phyloP scores from a whole-genome alignment of 306 rosid species.

The Citrullus colocynthis region DNA sequence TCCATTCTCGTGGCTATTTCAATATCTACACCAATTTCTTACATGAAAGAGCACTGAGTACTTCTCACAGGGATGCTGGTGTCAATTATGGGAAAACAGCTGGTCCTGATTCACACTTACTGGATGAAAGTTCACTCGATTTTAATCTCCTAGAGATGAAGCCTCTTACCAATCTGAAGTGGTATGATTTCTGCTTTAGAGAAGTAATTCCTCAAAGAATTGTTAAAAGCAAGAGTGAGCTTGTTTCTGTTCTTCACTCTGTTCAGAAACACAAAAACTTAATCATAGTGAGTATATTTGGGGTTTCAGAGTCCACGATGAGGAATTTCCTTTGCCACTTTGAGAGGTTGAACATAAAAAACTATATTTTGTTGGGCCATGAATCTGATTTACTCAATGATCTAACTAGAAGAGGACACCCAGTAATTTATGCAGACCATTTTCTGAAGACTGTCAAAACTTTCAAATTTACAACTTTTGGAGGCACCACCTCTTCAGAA shows the following conservation, averaged over 20 bases:
- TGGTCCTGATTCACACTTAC: conserved; percentile 80
- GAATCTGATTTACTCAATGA: conserved; percentile 53
- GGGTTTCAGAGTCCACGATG: conserved; percentile 27
- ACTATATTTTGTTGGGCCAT: conserved; percentile 46
- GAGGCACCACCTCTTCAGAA: conserved; percentile 21
- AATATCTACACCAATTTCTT: conserved; percentile 71
- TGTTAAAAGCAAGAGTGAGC: conserved; percentile 41
- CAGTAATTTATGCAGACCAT: conserved; percentile 43
- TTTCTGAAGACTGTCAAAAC: conserved; percentile 34
- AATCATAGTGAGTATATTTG: conserved; percentile 45
- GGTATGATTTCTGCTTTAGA: conserved; percentile 94
- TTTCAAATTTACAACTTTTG: conserved; percentile 21
- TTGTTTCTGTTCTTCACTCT: conserved; percentile 43
- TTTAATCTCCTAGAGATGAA: conserved; percentile 50
- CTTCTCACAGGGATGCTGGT: conserved; percentile 95
- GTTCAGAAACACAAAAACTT: conserved; percentile 31
- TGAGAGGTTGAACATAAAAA: conserved; percentile 60
- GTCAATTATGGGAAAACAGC: conserved; percentile 90
- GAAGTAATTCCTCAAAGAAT: conserved; percentile 52
- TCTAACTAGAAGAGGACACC: conserved; percentile 75
- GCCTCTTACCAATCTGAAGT: conserved; percentile 53
- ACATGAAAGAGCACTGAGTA: conserved; percentile 72
- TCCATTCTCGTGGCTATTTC: conserved; percentile 69
- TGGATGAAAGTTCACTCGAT: conserved; percentile 52
- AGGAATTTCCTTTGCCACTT: conserved; percentile 76